A percentile compares a stretch with the other conserved stretches of the same genome.
Evolutionary conservation across 768 basidiomycete species (phyloP).

Genomic region (Solioccasus polychromus): DNA sequence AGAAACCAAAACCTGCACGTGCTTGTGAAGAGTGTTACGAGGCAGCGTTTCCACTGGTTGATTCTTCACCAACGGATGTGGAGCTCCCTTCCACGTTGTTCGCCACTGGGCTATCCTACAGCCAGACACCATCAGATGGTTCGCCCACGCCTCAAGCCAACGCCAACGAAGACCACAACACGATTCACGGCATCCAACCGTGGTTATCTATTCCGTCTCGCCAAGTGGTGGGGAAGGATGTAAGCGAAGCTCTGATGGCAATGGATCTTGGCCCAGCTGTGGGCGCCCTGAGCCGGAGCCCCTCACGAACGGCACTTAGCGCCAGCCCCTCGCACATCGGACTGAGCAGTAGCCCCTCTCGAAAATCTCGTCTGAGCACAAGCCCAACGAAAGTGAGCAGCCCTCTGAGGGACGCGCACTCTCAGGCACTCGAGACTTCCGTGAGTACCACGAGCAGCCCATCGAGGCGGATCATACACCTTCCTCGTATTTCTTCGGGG

Average conservation of each 20-base stretch:
- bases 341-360: slow-evolving; percentile 19
- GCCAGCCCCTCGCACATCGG: slow-evolving; percentile 21
- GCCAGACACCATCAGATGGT: slow-evolving; percentile 10
- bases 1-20: slow-evolving; percentile 59
- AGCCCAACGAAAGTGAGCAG: slow-evolving; percentile 22
- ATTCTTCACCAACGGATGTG: not conserved
- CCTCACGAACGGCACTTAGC: slow-evolving; percentile 19
- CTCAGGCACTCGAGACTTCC: slow-evolving; percentile 3
- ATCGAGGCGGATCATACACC: slow-evolving; percentile 16
- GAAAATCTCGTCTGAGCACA: slow-evolving; percentile 22
- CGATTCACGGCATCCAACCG: slow-evolving; percentile 21
- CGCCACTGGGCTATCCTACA: slow-evolving; percentile 7
- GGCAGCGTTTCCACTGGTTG: slow-evolving; percentile 67
- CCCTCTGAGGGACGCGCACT: slow-evolving; percentile 15
- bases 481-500: slow-evolving; percentile 21
- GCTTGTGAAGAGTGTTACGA: slow-evolving; percentile 88
- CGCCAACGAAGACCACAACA: slow-evolving; percentile 7
- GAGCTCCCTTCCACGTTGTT: slow-evolving; percentile 8
- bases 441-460: slow-evolving; percentile 22
- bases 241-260: slow-evolving; percentile 37
- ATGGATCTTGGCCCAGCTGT: slow-evolving; percentile 28
- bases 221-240: slow-evolving; percentile 14
- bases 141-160: slow-evolving; percentile 21
- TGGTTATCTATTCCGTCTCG: slow-evolving; percentile 30
- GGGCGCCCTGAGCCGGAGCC: slow-evolving; percentile 20